Evolutionary conservation across 495 filamentous ascomycete species (phyloP), one percentile per base, ranked within the genome.

Genomic region (Daldinia childiae): DNA sequence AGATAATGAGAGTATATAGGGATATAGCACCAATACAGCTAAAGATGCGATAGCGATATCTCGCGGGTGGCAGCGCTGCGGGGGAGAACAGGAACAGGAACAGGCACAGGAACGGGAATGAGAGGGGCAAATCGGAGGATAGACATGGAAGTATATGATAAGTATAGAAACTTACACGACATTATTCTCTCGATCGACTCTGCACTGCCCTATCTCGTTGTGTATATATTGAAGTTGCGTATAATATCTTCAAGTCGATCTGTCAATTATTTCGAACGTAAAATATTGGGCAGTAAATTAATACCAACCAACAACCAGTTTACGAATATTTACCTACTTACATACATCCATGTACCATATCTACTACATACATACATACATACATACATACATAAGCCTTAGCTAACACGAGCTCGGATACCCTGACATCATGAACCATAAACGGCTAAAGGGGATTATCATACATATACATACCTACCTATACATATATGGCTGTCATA

Each of bases 101-200:
- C 21, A 51, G 56, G 45, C 9, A 54, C 24, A 30, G 36, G 34
- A 57, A 39, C 21, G 34, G 50, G 26, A 54, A 30, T n/a, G 27
- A 21, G 50, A 54, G 5, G 24, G 29, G 14, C 24, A 54, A 54
- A 54, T 30, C 12, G 14, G 29, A 54, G n/a, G 7, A 2, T 29
- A 29, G 26, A 27, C 5, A 27, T 27, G 26, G 3, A 26, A 1
- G 3, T 26, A 3, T 27, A 27, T 1, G 26, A n/a, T 27, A 27
- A 0, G 26, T 27, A 27, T 27, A 3, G n/a, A 4, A 45, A 73
- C 71, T 73, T 69, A 73, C 71, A 73, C 66, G 71, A 69, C 71
- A 73, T 73, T 48, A 32, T 32, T 32, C n/a, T n/a, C n/a, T n/a
- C n/a, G n/a, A n/a, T n/a, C n/a, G n/a, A n/a, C n/a, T n/a, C n/a